Evolutionary conservation across 1,284 basidiomycete genomes (phyloP).

Genomic region (Tremellales sp.): DNA sequence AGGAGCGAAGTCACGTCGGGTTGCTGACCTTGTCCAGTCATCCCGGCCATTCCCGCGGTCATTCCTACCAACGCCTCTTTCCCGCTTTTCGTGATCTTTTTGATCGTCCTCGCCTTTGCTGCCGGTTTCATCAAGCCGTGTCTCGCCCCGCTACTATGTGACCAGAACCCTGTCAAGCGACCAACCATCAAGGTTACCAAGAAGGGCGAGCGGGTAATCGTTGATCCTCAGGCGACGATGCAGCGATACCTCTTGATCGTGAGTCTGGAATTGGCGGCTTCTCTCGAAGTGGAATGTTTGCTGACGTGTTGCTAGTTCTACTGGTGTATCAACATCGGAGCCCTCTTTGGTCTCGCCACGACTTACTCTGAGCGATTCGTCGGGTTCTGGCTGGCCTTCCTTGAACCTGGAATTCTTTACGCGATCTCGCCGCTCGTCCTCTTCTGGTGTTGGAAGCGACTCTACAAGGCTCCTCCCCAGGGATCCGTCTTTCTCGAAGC

Average conservation of each 20-base stretch:
- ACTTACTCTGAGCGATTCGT: slow-evolving; percentile 39
- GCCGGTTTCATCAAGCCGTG: slow-evolving; percentile 47
- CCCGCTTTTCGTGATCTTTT: slow-evolving; percentile 41
- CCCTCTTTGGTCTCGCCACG: slow-evolving; percentile 41
- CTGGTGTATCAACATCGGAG: slow-evolving; percentile 42
- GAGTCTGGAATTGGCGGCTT: no score
- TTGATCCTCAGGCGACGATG: slow-evolving; percentile 43
- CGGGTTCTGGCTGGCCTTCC: slow-evolving; percentile 50
- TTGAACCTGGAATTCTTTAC: slow-evolving; percentile 52
- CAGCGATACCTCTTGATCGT: slow-evolving; percentile 36
- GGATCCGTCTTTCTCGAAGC: slow-evolving; percentile 50
- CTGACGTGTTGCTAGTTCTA: no score
- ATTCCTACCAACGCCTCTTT: slow-evolving; percentile 28
- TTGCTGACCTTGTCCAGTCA: no score
- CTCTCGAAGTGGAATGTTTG: neutral
- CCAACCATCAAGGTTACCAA: slow-evolving; percentile 29
- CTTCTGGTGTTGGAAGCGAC: slow-evolving; percentile 40
- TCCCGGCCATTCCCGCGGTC: slow-evolving; percentile 43
- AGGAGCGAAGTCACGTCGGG: no score
- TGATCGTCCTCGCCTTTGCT: slow-evolving; percentile 46
- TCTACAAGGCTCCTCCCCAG: slow-evolving; percentile 48
- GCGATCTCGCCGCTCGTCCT: slow-evolving; percentile 30
- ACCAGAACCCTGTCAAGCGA: slow-evolving; percentile 41
- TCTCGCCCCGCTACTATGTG: slow-evolving; percentile 44
- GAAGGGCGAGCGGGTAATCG: slow-evolving; percentile 43